Base-by-base conservation (phyloP, 2,329 filamentous ascomycete species). In the Fusarium sp. region DNA sequence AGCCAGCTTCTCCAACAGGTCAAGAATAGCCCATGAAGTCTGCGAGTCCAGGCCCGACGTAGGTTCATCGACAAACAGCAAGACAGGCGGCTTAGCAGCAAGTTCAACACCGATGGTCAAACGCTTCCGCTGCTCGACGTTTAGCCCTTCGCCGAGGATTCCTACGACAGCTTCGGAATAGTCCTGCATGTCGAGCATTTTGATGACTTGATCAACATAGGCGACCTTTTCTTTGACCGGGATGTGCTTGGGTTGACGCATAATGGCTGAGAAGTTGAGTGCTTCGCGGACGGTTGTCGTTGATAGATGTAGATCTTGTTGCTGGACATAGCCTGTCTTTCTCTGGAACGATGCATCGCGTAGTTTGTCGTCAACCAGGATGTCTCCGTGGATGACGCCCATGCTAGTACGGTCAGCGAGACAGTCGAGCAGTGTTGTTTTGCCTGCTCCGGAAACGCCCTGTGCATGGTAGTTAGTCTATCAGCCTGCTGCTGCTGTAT, bases 311-410 rank as follows among this genome's bases (percentile, higher is more conserved):
- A 96, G 81, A 82, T 96, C 92, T 70, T 95, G 91, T 72, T 96
- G 92, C 70, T 95, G 91, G 21, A 92, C 92, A 66, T 95, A 95
- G 38, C 92, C 92, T 0, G 91, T 94, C 76, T 93, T 93, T 49
- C 92, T 87, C 72, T 95, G 92, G 82, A 96, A 96, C 0, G 89
- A 91, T 11, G 82, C 81, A 63, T 94, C 91, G 32, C 90, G 85
- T 27, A 84, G 85, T 37, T 81, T 82, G 9, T 82, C 83, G 49
- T 85, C 80, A 14, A 86, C 81, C 5, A 84, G 73, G 84, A 96
- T 93, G 59, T 93, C 88, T 49, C 92, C 92, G 2, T 83, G 85
- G 32, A 96, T 90, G 15, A 95, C 88, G 72, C 92, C 92, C 86
- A 93, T 93, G 1, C 89, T 92, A 6, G 89, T 89, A 70, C 92